These are phyloP conservation scores for Mortierella sp. DNA, from an alignment of 371 early-diverging fungal genomes.

Conservation along the genomic window DNA sequence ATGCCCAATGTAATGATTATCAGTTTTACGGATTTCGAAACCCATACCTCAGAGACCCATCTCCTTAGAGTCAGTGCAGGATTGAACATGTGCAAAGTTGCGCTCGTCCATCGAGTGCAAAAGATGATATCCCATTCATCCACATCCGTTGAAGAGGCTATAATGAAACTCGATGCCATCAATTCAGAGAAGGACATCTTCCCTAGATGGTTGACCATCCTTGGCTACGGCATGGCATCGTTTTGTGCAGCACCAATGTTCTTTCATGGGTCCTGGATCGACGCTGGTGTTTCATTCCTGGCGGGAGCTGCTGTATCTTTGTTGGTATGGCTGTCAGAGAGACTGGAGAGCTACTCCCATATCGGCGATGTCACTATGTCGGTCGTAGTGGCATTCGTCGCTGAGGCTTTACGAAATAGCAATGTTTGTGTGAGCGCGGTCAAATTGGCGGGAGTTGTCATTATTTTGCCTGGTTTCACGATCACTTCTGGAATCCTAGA, in stretches of 20 bases:
- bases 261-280: conserved; percentile 75
- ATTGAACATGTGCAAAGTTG: conserved; percentile 73
- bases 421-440: conserved; percentile 70
- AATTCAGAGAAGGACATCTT: conserved; percentile 64
- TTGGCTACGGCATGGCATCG: conserved; percentile 69
- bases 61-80: conserved; percentile 68
- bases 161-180: conserved; percentile 68
- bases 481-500: conserved; percentile 85
- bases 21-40: conserved; percentile 79
- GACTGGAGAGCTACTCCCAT: conserved; percentile 71
- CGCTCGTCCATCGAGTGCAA: conserved; percentile 67
- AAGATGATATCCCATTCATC: conserved; percentile 62
- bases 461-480: conserved; percentile 78
- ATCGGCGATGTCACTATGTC: conserved; percentile 75
- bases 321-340: conserved; percentile 71
- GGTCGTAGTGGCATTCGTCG: conserved; percentile 70
- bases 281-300: conserved; percentile 68
- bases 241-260: conserved; percentile 73
- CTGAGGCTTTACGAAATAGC: conserved; percentile 60
- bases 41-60: conserved; percentile 81
- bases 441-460: conserved; percentile 71
- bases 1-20: conserved; percentile 77
- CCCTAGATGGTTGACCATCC: conserved; percentile 60
- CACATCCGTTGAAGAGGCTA: conserved; percentile 66
- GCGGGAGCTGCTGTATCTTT: conserved; percentile 70